Conservation (phyloP, 805 yeast species). For the Phaffomyces thermotolerans region DNA sequence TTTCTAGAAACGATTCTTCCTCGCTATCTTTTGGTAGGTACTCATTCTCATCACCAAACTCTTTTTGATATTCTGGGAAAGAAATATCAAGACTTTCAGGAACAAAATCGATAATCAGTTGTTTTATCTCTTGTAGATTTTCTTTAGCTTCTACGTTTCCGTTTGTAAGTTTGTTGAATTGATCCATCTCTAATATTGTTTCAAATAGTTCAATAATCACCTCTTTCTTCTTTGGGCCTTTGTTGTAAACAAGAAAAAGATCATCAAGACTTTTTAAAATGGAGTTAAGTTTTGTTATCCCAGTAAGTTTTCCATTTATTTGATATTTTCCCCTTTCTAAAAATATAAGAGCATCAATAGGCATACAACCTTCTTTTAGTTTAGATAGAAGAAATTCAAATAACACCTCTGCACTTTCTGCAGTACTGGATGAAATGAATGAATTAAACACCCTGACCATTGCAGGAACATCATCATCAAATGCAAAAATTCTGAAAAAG, state of each 20-base stretch:
- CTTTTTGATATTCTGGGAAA: neutral
- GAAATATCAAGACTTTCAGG: slow-evolving; percentile 24
- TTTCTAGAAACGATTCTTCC: slow-evolving; percentile 20
- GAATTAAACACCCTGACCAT: slow-evolving; percentile 40
- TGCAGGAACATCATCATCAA: slow-evolving; percentile 55
- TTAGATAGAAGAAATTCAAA: neutral
- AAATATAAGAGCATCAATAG: slow-evolving; percentile 9
- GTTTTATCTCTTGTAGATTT: slow-evolving; percentile 35
- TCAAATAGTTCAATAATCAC: slow-evolving; percentile 12
- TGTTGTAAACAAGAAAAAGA: slow-evolving; percentile 2
- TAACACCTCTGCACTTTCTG: too few relatives aligned
- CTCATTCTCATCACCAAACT: neutral
- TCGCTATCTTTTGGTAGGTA: neutral
- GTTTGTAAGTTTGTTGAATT: slow-evolving; percentile 4
- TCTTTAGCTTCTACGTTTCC: slow-evolving; percentile 26
- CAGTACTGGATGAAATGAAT: too few relatives aligned
- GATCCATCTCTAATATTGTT: neutral
- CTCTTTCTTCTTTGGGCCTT: neutral
- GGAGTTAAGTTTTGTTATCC: slow-evolving; percentile 1
- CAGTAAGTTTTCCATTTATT: slow-evolving; percentile 1
- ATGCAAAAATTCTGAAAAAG: slow-evolving; percentile 53
- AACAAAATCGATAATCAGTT: slow-evolving; percentile 29
- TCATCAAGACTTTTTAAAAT: neutral
- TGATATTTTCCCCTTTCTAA: slow-evolving; percentile 1
- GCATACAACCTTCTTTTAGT: neutral